Evolutionary conservation across 2,329 filamentous ascomycete species (phyloP).

Genomic region (Ceratocystis eucalypticola): DNA sequence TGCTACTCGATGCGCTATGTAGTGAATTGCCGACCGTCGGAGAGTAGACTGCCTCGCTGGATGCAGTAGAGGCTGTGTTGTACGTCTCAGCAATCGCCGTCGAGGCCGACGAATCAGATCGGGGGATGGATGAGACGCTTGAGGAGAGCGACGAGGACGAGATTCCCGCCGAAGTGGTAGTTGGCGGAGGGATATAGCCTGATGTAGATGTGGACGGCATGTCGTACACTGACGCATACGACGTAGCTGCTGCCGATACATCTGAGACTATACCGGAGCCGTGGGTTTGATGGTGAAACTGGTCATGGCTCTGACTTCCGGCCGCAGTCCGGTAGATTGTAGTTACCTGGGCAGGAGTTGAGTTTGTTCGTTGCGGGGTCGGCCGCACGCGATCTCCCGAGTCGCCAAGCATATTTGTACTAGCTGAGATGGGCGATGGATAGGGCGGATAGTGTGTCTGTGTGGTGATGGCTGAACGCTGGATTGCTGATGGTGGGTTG

Average conservation of each 20-base stretch:
- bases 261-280: neutral
- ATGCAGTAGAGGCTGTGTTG: neutral
- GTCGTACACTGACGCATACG: neutral
- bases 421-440: neutral
- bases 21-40: neutral
- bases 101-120: neutral
- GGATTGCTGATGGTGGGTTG: slow-evolving; percentile 10
- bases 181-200: neutral
- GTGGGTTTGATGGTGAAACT: neutral
- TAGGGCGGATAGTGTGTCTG: slow-evolving; percentile 3
- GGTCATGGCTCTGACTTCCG: neutral
- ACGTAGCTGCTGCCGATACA: neutral
- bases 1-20: neutral
- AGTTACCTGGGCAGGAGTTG: neutral
- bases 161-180: neutral
- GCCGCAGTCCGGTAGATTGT: neutral
- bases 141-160: neutral
- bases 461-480: neutral
- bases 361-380: neutral
- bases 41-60: slow-evolving; percentile 8
- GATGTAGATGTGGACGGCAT: neutral
- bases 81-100: neutral
- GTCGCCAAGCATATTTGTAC: neutral
- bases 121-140: neutral
- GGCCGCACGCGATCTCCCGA: neutral